Base-by-base conservation (phyloP, 208 protist species). In the Chromosphaera perkinsii region DNA sequence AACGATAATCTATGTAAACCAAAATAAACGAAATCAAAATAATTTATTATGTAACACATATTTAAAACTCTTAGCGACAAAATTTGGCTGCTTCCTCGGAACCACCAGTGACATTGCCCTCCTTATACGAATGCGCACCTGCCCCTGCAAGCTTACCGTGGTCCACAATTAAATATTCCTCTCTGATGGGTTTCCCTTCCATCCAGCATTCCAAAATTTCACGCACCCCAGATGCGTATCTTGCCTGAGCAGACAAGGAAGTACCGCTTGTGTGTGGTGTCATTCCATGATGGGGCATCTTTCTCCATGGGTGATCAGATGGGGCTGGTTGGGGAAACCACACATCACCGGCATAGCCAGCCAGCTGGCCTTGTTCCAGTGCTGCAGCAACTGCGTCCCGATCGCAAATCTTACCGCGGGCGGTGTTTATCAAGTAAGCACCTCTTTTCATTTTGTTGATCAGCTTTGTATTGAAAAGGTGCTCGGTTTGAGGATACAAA, bases 341-440 rank as follows among this genome's bases (percentile, higher is more conserved):
- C 24, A 65, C 59, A 65, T 65, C 59, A 36, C 59, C 59, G 37
- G 59, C 59, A 35, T 65, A 65, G 26, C 59, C 59, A 10, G 59
- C 59, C 20, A 65, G 42, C 3, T 65, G 59, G 5, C 59, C 59
- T 32, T n/a, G 14, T 33, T 65, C 29, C 12, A 65, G 40, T 3
- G 59, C 59, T 24, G 17, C 26, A 5, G 26, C 45, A 42, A 65
- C 54, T 27, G 43, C 42, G 26, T 65, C 45, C 5, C 27, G 26
- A 27, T 65, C 43, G 31, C 59, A 65, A 54, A 65, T 65, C 31
- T 65, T 65, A 22, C 59, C 59, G 24, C 59, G 7, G 17, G 59
- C 59, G 35, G 59, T 65, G 42, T 65, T 65, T 3, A 65, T 26
- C 5, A 65, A 54, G 31, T 65, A 65, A 42, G 59, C 59, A 7